Percentiles rank a stretch among this genome's conserved stretches.
phyloP scores from a whole-genome alignment of 1,284 basidiomycete genomes.

The Leccinum angustisporum region DNA sequence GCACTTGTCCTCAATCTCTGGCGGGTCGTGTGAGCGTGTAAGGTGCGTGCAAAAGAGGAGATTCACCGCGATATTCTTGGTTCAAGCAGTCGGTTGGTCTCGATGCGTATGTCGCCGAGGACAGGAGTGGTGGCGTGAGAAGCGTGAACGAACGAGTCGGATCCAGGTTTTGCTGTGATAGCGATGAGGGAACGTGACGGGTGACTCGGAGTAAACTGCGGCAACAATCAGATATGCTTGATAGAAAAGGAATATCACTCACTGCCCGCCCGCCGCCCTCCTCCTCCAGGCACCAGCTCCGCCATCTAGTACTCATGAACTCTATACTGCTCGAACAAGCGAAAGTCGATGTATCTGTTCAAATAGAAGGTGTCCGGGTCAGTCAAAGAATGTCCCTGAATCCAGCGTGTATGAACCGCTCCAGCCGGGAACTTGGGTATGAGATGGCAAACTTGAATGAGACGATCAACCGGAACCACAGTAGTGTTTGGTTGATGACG shows the following conservation, averaged over 20 bases:
- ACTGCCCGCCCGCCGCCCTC: too few species aligned
- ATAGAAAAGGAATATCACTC: too few species aligned
- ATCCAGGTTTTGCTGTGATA: too few species aligned
- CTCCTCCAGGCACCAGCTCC: too few species aligned
- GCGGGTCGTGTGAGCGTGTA: constrained; percentile 7
- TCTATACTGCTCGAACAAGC: constrained; percentile 1
- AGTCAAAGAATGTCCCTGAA: neutral
- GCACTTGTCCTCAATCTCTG: constrained; percentile 63
- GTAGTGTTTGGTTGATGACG: neutral
- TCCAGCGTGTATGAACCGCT: constrained; percentile 1
- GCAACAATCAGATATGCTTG: too few species aligned
- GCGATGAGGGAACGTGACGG: too few species aligned
- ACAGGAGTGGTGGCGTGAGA: too few species aligned
- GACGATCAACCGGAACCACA: neutral
- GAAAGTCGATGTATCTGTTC: constrained; percentile 9
- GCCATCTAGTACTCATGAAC: neutral
- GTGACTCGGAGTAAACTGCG: too few species aligned
- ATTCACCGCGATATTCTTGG: constrained; percentile 68
- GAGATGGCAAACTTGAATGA: constrained; percentile 13
- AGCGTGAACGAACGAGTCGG: too few species aligned
- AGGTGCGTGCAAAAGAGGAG: constrained; percentile 1
- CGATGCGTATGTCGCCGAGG: too few species aligned
- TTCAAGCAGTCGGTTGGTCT: constrained; percentile 55
- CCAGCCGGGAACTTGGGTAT: constrained; percentile 9
- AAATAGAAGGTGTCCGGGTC: constrained; percentile 5